Conservation (phyloP, 208 protist genomes). For the Trypanosoma lewisi region DNA sequence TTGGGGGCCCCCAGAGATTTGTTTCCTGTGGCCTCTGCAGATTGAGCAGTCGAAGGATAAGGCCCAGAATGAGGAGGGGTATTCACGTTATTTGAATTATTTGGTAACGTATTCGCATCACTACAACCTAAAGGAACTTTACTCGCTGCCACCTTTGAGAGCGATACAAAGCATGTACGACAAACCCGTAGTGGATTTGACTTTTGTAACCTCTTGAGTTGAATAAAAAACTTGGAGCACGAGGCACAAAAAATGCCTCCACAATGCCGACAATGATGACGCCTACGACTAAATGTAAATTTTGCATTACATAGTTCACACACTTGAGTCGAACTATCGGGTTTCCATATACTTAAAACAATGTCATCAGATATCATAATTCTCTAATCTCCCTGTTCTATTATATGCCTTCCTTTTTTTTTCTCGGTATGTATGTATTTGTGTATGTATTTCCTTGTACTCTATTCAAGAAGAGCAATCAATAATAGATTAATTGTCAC, state of each 20-base stretch:
- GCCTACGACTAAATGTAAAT: slow-evolving; percentile 35
- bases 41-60: not conserved
- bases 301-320: slow-evolving; percentile 34
- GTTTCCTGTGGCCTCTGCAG: not conserved
- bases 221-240: slow-evolving; percentile 28
- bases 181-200: slow-evolving; percentile 48
- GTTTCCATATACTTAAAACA: slow-evolving; percentile 31
- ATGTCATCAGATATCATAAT: slow-evolving; percentile 1
- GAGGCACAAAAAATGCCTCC: slow-evolving; percentile 45
- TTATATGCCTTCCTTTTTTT: no score
- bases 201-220: slow-evolving; percentile 23
- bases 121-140: not conserved
- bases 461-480: no score
- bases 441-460: not conserved
- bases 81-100: not conserved
- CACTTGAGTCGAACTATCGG: slow-evolving; percentile 13
- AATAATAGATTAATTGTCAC: no score
- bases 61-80: not conserved
- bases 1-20: not conserved
- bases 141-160: not conserved
- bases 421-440: not conserved
- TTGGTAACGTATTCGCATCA: not conserved
- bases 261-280: slow-evolving; percentile 39
- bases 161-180: slow-evolving; percentile 20
- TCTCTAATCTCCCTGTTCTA: no score